Conservation (phyloP, 2,329 filamentous ascomycete species). For the Cercospora zeina region DNA sequence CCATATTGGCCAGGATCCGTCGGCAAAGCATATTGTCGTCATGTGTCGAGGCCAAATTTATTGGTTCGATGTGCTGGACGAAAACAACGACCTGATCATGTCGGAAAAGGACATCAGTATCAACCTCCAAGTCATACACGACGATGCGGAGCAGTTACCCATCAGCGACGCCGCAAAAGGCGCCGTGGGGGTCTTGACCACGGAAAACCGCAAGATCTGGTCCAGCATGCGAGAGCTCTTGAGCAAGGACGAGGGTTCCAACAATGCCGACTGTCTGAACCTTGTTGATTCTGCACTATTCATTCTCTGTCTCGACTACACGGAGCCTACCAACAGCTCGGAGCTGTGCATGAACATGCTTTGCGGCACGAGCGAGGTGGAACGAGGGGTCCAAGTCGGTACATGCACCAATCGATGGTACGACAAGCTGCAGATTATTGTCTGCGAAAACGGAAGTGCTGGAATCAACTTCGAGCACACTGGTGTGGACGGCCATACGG, state of each 20-base stretch:
- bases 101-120: slow-evolving; percentile 88
- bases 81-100: slow-evolving; percentile 95
- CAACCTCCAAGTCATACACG: slow-evolving; percentile 87
- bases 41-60: slow-evolving; percentile 96
- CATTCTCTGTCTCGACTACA: slow-evolving; percentile 87
- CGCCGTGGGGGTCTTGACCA: slow-evolving; percentile 88
- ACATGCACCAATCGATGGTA: slow-evolving; percentile 99
- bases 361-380: slow-evolving; percentile 87
- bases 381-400: slow-evolving; percentile 91
- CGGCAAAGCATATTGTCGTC: slow-evolving; percentile 90
- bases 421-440: slow-evolving; percentile 97
- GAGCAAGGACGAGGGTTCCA: slow-evolving; percentile 80
- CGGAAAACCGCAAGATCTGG: slow-evolving; percentile 96
- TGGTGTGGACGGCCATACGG: slow-evolving; percentile 94
- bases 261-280: slow-evolving; percentile 92
- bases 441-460: slow-evolving; percentile 96
- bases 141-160: slow-evolving; percentile 84
- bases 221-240: slow-evolving; percentile 85
- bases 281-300: slow-evolving; percentile 95
- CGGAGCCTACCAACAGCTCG: slow-evolving; percentile 75
- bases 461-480: slow-evolving; percentile 99
- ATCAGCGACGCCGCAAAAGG: slow-evolving; percentile 96
- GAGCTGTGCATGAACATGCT: slow-evolving; percentile 98
- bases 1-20: slow-evolving; percentile 89
- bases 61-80: slow-evolving; percentile 96